A percentile compares a stretch with the other conserved stretches of the same genome.
These are phyloP conservation scores for Lagenidium giganteum DNA, from an alignment of 352 stramenopile genomes.

Conservation along the genomic window DNA sequence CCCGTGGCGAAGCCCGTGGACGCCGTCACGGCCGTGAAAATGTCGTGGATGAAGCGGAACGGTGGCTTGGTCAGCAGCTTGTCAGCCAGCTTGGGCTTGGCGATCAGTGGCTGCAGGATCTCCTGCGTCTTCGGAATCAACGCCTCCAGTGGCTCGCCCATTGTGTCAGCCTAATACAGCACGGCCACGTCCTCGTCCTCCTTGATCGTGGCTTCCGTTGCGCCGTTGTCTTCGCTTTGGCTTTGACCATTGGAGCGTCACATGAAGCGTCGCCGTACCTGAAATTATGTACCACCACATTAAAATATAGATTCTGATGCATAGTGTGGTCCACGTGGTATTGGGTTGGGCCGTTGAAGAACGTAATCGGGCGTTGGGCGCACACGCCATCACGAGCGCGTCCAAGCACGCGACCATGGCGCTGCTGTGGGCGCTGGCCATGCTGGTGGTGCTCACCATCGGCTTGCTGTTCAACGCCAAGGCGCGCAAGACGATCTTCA, in stretches of 20 bases:
- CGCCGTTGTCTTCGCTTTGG: no score
- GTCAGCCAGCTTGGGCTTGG: constrained; percentile 92
- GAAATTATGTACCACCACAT: no score
- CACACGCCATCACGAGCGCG: no score
- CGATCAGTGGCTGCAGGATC: constrained; percentile 85
- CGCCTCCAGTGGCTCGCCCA: constrained; percentile 56
- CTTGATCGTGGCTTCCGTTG: no score
- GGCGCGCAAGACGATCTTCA: constrained; percentile 60
- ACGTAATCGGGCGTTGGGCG: no score
- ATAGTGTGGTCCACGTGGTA: no score
- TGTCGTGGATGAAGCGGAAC: constrained; percentile 96
- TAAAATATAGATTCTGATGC: no score
- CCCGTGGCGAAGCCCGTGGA: constrained; percentile 84
- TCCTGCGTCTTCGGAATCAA: constrained; percentile 79
- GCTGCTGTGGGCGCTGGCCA: constrained; percentile 29
- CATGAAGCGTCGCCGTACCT: no score
- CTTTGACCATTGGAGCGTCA: no score
- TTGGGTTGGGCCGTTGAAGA: no score
- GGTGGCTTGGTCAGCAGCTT: constrained; percentile 95
- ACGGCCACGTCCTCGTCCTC: no score
- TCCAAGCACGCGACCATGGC: constrained; percentile 28
- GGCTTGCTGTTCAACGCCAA: constrained; percentile 38
- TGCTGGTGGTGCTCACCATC: constrained; percentile 32
- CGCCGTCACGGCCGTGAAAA: constrained; percentile 86
- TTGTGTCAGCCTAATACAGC: no score